Percentiles rank a stretch among this genome's conserved stretches.
Conservation (phyloP, 2,329 filamentous ascomycete genomes). For the Colletotrichum sp. region DNA sequence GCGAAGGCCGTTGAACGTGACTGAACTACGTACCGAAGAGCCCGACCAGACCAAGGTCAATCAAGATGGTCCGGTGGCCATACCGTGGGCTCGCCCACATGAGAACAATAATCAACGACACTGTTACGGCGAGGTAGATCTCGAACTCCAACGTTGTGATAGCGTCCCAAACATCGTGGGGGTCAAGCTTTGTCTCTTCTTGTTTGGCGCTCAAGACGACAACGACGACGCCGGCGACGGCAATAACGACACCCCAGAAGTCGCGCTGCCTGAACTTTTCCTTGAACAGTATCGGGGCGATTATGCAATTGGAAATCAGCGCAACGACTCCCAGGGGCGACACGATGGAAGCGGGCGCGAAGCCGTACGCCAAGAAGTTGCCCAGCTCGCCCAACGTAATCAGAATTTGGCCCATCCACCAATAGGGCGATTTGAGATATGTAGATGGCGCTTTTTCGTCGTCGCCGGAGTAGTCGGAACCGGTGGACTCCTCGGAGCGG, state of each 20-base stretch:
- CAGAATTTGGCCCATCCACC: conserved; percentile 93
- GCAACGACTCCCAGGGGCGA: conserved; percentile 97
- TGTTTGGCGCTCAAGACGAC: conserved; percentile 91
- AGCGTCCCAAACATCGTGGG: conserved; percentile 86
- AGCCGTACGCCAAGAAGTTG: conserved; percentile 97
- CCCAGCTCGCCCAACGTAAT: conserved; percentile 94
- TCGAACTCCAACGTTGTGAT: conserved; percentile 91
- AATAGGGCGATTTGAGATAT: conserved; percentile 91
- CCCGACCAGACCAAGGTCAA: conserved; percentile 91
- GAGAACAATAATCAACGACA: conserved; percentile 73
- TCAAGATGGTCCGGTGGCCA: conserved; percentile 84
- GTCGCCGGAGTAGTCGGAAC: conserved; percentile 39
- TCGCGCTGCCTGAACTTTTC: conserved; percentile 87
- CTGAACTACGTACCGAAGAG: conserved; percentile 73
- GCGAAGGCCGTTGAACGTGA: not conserved
- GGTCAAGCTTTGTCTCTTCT: conserved; percentile 88
- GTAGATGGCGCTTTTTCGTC: conserved; percentile 57
- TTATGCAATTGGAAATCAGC: conserved; percentile 94
- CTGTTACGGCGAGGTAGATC: conserved; percentile 83
- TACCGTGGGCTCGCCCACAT: conserved; percentile 85
- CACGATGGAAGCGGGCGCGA: conserved; percentile 96
- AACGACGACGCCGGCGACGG: conserved; percentile 85
- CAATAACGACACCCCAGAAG: conserved; percentile 85
- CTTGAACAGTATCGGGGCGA: conserved; percentile 92
- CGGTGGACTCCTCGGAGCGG: conserved; percentile 46